Conservation (phyloP, 2,329 filamentous ascomycete genomes). For the Colletotrichum destructivum region DNA sequence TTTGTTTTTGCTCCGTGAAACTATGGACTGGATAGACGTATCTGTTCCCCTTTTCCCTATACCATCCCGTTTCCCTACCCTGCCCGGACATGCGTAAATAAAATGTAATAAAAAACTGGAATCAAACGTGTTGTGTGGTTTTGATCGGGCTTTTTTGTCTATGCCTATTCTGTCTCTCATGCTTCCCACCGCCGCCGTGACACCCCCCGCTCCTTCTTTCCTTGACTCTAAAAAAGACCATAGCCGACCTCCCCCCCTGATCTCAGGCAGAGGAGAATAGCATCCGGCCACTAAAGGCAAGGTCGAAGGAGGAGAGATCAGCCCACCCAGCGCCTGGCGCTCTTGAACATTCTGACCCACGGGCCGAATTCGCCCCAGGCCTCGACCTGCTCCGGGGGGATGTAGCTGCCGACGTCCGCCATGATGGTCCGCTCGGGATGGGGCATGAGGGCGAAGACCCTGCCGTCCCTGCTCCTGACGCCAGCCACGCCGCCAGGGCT, state of each 20-base stretch:
- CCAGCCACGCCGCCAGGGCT: conserved; percentile 86
- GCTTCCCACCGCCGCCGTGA: neutral
- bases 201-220: neutral
- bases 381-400: conserved; percentile 70
- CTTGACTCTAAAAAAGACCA: neutral
- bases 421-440: conserved; percentile 93
- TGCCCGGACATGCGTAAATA: conserved; percentile 6
- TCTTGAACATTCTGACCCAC: conserved; percentile 90
- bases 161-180: conserved; percentile 6
- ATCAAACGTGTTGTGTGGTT: neutral
- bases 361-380: conserved; percentile 87
- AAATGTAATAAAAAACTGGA: neutral
- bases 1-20: conserved; percentile 20
- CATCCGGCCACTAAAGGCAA: neutral
- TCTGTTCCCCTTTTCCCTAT: neutral
- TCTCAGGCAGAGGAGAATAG: neutral
- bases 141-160: conserved; percentile 4
- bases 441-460: conserved; percentile 92
- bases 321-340: conserved; percentile 89
- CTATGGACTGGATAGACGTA: conserved; percentile 21
- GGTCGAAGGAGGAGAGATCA: conserved; percentile 47
- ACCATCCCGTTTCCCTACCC: neutral
- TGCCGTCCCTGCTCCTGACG: conserved; percentile 82
- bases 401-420: conserved; percentile 83
- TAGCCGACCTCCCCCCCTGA: neutral